These are phyloP conservation scores for Globisporangium sylvaticum DNA, from an alignment of 352 stramenopile genomes.

Conservation along the genomic window DNA sequence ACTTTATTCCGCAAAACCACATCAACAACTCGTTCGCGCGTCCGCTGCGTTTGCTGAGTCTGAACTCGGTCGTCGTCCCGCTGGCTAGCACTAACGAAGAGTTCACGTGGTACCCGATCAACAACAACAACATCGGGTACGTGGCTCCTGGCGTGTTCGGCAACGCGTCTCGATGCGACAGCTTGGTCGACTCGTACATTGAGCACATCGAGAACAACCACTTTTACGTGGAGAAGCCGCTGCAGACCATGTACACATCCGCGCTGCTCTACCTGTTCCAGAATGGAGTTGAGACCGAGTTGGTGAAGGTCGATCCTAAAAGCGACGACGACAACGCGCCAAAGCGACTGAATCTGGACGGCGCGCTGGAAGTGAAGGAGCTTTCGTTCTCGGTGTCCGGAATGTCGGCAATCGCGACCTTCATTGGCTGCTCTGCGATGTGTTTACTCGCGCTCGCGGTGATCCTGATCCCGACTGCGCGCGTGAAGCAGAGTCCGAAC, in stretches of 20 bases:
- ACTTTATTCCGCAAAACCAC: constrained; percentile 24
- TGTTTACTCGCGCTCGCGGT: constrained; percentile 51
- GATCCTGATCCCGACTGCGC: constrained; percentile 43
- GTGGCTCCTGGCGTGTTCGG: constrained; percentile 6
- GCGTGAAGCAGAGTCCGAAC: constrained; percentile 53
- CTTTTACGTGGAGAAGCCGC: constrained; percentile 21
- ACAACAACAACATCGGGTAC: background rate
- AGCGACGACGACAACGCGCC: constrained; percentile 8
- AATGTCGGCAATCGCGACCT: constrained; percentile 40
- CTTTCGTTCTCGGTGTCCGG: constrained; percentile 45
- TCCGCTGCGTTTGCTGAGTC: constrained; percentile 12
- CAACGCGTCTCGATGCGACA: constrained; percentile 25
- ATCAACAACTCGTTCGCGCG: constrained; percentile 8
- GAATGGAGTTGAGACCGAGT: constrained; percentile 26
- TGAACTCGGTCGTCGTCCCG: constrained; percentile 12
- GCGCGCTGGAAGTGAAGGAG: constrained; percentile 21
- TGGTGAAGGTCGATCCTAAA: constrained; percentile 21
- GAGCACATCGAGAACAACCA: constrained; percentile 19
- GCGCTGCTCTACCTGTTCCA: constrained; percentile 53
- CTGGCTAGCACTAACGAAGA: constrained; percentile 1
- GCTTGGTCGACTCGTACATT: constrained; percentile 25
- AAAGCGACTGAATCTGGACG: constrained; percentile 17
- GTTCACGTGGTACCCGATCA: constrained; percentile 12
- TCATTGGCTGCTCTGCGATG: constrained; percentile 48
- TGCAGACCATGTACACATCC: constrained; percentile 32